Evolutionary conservation across 2,329 filamentous ascomycete genomes (phyloP).

Genomic region (Xylogone sp.): DNA sequence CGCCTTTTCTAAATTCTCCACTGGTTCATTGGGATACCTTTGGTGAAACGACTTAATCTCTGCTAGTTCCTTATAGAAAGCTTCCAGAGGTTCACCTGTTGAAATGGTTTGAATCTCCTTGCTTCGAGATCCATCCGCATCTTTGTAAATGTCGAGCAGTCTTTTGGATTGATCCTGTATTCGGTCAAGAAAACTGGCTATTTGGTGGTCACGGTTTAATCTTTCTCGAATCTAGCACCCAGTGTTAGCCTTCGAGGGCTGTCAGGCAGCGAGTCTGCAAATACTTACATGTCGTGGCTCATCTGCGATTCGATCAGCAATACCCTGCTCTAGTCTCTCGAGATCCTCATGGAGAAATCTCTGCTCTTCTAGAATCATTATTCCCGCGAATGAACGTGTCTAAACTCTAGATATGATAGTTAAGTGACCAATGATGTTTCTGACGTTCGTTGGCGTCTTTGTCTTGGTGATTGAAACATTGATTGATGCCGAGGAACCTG

Average conservation of each 20-base stretch:
- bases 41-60: slow-evolving; percentile 85
- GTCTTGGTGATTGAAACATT: background rate
- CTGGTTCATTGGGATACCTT: slow-evolving; percentile 88
- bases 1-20: slow-evolving; percentile 90
- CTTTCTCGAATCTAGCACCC: slow-evolving; percentile 73
- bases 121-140: slow-evolving; percentile 66
- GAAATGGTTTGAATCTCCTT: slow-evolving; percentile 82
- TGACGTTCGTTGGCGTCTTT: background rate
- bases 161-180: slow-evolving; percentile 83
- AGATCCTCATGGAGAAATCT: slow-evolving; percentile 93
- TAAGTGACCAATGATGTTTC: background rate
- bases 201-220: slow-evolving; percentile 86
- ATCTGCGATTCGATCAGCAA: slow-evolving; percentile 82
- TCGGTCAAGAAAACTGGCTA: slow-evolving; percentile 79
- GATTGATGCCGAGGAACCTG: background rate
- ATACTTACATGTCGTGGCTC: slow-evolving; percentile 78
- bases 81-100: slow-evolving; percentile 80
- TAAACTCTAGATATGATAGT: background rate
- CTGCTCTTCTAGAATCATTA: slow-evolving; percentile 87
- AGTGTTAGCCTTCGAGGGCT: slow-evolving; percentile 11
- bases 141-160: slow-evolving; percentile 79
- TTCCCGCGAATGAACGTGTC: slow-evolving; percentile 11
- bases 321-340: slow-evolving; percentile 90
- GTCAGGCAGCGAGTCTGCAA: background rate
- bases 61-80: slow-evolving; percentile 83